A percentile compares a stretch with the other conserved stretches of the same genome.
These are phyloP conservation scores for Nigrospora oryzae DNA, from an alignment of 2,329 filamentous ascomycete genomes.

Conservation along the genomic window DNA sequence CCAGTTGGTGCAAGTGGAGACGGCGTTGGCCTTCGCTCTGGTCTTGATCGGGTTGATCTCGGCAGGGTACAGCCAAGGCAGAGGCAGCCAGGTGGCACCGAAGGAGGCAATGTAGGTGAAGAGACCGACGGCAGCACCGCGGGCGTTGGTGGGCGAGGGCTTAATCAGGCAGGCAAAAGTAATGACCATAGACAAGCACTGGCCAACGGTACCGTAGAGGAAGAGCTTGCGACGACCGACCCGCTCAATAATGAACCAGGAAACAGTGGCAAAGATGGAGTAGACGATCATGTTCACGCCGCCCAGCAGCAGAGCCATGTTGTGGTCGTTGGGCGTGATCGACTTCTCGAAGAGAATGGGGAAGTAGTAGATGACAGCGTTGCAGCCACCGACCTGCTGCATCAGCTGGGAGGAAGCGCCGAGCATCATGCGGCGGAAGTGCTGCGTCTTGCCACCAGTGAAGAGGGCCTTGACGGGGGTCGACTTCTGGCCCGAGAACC, in stretches of 20 bases:
- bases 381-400: slow-evolving; percentile 53
- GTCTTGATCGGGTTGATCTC: slow-evolving; percentile 43
- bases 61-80: slow-evolving; percentile 46
- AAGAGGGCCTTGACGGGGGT: slow-evolving; percentile 45
- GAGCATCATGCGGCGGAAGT: slow-evolving; percentile 55
- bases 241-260: slow-evolving; percentile 35
- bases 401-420: slow-evolving; percentile 51
- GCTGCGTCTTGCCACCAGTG: slow-evolving; percentile 55
- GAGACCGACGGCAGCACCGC: slow-evolving; percentile 58
- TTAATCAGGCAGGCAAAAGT: slow-evolving; percentile 58
- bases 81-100: slow-evolving; percentile 55
- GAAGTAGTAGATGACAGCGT: slow-evolving; percentile 52
- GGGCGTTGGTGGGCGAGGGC: slow-evolving; percentile 49
- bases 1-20: slow-evolving; percentile 45
- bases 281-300: slow-evolving; percentile 24
- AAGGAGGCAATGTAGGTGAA: slow-evolving; percentile 65
- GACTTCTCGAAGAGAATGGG: slow-evolving; percentile 45
- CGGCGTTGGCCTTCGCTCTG: slow-evolving; percentile 35
- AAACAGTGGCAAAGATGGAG: slow-evolving; percentile 23
- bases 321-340: slow-evolving; percentile 28
- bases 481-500: slow-evolving; percentile 32
- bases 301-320: slow-evolving; percentile 40
- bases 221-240: slow-evolving; percentile 36
- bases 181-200: slow-evolving; percentile 50
- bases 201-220: slow-evolving; percentile 34